These are phyloP conservation scores for Cryptococcus sp. DNA, from an alignment of 1,284 basidiomycete species.

Conservation along the genomic window DNA sequence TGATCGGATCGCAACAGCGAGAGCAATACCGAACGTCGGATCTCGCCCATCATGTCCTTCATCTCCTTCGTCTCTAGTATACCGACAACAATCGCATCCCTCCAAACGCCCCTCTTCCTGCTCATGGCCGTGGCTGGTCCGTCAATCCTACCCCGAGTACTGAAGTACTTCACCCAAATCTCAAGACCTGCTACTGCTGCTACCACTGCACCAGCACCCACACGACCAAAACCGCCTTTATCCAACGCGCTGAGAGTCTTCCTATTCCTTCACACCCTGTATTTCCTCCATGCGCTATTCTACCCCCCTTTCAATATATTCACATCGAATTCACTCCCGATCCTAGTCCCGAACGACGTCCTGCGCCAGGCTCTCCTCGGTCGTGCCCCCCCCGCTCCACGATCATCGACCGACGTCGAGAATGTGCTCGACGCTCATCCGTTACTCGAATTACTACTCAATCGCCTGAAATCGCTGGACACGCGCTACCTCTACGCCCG, in stretches of 20 bases:
- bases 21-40: too few relatives aligned
- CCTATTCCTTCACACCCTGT: conserved; percentile 20
- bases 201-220: background rate
- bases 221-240: background rate
- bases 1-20: too few relatives aligned
- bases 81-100: conserved; percentile 7
- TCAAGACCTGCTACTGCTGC: background rate
- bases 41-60: too few relatives aligned
- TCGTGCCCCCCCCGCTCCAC: background rate
- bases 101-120: conserved; percentile 23
- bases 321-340: conserved; percentile 21
- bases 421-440: conserved; percentile 6
- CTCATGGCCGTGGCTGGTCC: conserved; percentile 28
- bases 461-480: conserved; percentile 28
- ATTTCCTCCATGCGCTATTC: conserved; percentile 16
- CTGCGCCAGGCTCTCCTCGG: conserved; percentile 20
- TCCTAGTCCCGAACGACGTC: conserved; percentile 21
- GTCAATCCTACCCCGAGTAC: conserved; percentile 20
- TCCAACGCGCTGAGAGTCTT: conserved; percentile 14
- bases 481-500: conserved; percentile 35
- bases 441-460: conserved; percentile 29
- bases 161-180: conserved; percentile 2
- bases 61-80: too few relatives aligned
- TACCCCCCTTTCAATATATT: conserved; percentile 41
- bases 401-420: background rate